Base-by-base conservation (phyloP, 2,329 filamentous ascomycete genomes). In the Escovopsis sp. region DNA sequence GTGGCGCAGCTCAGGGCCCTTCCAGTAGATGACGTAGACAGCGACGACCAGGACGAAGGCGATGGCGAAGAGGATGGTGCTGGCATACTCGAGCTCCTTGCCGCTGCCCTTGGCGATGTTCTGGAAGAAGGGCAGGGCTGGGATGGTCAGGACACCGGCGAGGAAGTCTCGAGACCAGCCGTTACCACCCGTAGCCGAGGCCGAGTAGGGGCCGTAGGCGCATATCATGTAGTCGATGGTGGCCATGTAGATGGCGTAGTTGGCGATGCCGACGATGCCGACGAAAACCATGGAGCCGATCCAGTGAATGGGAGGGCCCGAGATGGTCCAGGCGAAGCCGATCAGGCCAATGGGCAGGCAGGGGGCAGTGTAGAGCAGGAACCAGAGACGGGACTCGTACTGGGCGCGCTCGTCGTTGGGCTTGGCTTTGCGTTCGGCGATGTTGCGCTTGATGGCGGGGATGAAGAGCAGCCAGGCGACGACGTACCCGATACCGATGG, bases 201-300 rank as follows among this genome's bases (percentile, higher is more conserved):
- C 81, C 2, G 80, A 75, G 56, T 84, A 85, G 0, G 75, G 75
- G 0, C 82, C 82, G 52, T 85, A 85, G 0, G 80, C 77, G 45
- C 77, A 79, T 33, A 85, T 74, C 73, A 85, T 84, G 62, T 86
- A 86, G 58, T 86, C 79, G 48, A 85, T 82, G 1, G 80, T 83
- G 1, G 80, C 77, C 75, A 83, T 82, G 62, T 85, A 85, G 45
- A 84, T 83, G 32, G 73, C 65, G 34, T 81, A 82, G 53, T 86
- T 86, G 43, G 81, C 81, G 41, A 86, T 78, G 19, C 80, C 82
- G 40, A 86, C 77, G 37, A 83, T 64, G 12, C 67, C 68, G 2
- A 71, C 69, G 48, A 80, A 83, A 38, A 84, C 61, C 64, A 80
- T 73, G 3, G 77, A 76, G 0, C 69, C 77, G 19, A 83, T 75